Conservation (phyloP, 176 grass and related monocot species). For the Urochloa ruziziensis region DNA sequence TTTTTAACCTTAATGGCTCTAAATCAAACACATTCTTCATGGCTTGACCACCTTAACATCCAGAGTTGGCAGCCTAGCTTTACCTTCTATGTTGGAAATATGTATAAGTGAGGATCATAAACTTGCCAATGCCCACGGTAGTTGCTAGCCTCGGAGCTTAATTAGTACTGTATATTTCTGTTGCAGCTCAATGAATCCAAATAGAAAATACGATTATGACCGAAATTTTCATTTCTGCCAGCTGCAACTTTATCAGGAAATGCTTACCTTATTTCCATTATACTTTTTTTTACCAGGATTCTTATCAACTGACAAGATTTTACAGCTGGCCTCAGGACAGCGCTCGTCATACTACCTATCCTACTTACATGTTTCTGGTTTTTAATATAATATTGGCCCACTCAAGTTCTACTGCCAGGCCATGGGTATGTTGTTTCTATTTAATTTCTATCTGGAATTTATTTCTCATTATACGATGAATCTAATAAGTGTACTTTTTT, state of each 20-base stretch:
- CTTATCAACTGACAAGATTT: background rate
- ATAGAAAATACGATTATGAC: background rate
- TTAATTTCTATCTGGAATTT: background rate
- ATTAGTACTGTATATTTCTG: background rate
- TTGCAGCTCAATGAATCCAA: background rate
- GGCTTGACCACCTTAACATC: too few species aligned
- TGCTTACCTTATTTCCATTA: background rate
- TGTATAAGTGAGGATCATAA: too few species aligned
- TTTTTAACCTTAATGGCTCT: background rate
- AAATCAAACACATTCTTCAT: background rate
- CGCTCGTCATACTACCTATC: background rate
- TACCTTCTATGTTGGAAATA: too few species aligned
- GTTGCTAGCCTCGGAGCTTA: background rate
- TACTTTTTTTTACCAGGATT: slow-evolving; percentile 16
- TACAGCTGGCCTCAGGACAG: background rate
- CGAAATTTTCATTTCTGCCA: background rate
- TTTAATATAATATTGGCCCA: background rate
- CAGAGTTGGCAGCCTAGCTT: too few species aligned
- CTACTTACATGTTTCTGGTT: background rate
- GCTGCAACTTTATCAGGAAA: background rate
- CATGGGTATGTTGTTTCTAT: background rate
- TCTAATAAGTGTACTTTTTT: background rate
- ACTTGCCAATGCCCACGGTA: background rate
- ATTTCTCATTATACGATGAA: background rate
- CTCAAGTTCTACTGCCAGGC: background rate